These are phyloP conservation scores for Ganoderma leucocontextum DNA, from an alignment of 1,284 basidiomycete genomes.

Conservation along the genomic window DNA sequence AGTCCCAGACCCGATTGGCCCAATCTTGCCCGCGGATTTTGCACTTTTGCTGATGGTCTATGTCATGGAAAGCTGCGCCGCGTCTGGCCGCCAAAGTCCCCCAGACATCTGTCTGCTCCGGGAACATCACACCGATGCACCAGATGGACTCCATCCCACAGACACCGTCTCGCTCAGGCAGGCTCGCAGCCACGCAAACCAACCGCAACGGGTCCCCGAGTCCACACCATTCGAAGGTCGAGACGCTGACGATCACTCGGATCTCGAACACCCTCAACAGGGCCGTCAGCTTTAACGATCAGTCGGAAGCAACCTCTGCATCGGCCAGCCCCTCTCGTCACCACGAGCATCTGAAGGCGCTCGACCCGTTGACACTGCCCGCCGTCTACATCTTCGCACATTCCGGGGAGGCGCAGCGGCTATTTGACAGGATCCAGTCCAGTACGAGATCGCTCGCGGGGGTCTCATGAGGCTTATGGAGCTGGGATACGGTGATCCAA, in stretches of 20 bases:
- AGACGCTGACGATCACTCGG: constrained; percentile 18
- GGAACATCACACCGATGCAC: not conserved
- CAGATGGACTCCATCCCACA: constrained; percentile 6
- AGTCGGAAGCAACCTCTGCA: not conserved
- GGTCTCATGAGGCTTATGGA: constrained; percentile 37
- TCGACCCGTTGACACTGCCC: not conserved
- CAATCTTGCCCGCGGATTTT: too few relatives aligned
- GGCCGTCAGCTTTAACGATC: not conserved
- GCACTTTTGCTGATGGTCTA: too few relatives aligned
- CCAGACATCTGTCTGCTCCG: not conserved
- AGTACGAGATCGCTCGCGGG: constrained; percentile 44
- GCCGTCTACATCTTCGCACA: constrained; percentile 35
- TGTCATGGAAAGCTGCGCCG: not conserved
- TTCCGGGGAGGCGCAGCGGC: constrained; percentile 46
- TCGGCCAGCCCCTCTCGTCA: constrained; percentile 6
- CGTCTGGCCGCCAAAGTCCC: not conserved
- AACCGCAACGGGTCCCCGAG: constrained; percentile 17
- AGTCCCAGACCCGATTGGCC: constrained; percentile 12
- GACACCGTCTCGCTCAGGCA: not conserved
- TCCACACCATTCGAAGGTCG: constrained; percentile 3
- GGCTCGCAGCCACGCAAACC: not conserved
- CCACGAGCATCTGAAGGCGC: not conserved
- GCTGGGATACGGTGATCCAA: constrained; percentile 30
- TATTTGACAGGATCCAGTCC: constrained; percentile 36
- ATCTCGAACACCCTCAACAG: not conserved